A percentile compares a stretch with the other conserved stretches of the same genome.
Evolutionary conservation across 1,284 basidiomycete species (phyloP).

Genomic region (Marasmius fiardii): DNA sequence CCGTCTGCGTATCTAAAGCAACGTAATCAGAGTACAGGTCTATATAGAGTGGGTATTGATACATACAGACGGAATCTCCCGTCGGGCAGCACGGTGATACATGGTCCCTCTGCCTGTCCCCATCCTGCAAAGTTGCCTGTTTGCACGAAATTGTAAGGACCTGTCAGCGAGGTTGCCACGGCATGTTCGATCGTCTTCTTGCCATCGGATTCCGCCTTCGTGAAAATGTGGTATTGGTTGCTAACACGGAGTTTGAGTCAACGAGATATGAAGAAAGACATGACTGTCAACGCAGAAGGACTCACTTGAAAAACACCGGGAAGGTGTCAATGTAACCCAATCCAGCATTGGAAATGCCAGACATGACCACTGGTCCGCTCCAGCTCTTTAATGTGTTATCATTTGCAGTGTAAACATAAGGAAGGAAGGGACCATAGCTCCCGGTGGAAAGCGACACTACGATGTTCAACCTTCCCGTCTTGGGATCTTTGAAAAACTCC

Average conservation of each 20-base stretch:
- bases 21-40: not conserved
- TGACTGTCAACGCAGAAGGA: not conserved
- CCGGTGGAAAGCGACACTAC: slow-evolving; percentile 33
- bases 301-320: slow-evolving; percentile 31
- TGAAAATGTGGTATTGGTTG: slow-evolving; percentile 30
- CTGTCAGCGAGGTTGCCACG: slow-evolving; percentile 31
- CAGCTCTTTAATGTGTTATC: slow-evolving; percentile 27
- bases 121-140: slow-evolving; percentile 32
- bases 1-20: slow-evolving; percentile 27
- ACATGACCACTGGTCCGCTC: slow-evolving; percentile 29
- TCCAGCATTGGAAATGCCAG: slow-evolving; percentile 31
- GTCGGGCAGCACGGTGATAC: slow-evolving; percentile 26
- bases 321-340: slow-evolving; percentile 35
- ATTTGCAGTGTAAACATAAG: slow-evolving; percentile 30
- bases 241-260: slow-evolving; percentile 12
- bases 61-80: slow-evolving; percentile 31
- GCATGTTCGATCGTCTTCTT: slow-evolving; percentile 31
- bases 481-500: slow-evolving; percentile 35
- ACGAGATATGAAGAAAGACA: not conserved
- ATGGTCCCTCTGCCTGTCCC: slow-evolving; percentile 31
- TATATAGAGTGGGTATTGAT: not conserved
- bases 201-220: slow-evolving; percentile 29
- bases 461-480: slow-evolving; percentile 28
- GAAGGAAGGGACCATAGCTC: slow-evolving; percentile 32
- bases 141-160: slow-evolving; percentile 30